Percentiles rank a stretch among this genome's conserved stretches.
These are phyloP conservation scores for Hordeum pubiflorum DNA, from an alignment of 202 grass and related monocot genomes.

Conservation along the genomic window DNA sequence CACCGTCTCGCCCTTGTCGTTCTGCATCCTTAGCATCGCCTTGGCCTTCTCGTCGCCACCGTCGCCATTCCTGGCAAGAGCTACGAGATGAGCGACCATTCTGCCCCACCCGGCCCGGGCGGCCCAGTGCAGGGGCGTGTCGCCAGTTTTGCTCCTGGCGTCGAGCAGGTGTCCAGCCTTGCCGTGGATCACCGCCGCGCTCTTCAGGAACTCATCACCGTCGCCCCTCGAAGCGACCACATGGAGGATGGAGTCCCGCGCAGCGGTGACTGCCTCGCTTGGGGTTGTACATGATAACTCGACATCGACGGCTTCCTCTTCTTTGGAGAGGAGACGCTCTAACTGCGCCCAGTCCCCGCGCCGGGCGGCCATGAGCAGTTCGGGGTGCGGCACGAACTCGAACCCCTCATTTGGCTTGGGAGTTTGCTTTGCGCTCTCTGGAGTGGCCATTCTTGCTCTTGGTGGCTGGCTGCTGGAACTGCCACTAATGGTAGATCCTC, in stretches of 20 bases:
- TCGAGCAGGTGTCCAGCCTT: not conserved
- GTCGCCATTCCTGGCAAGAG: not conserved
- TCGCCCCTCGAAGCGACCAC: not conserved
- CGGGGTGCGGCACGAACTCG: not conserved
- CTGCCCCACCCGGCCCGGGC: not conserved
- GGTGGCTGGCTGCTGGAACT: too few relatives aligned
- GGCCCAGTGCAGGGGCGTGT: conserved; percentile 29
- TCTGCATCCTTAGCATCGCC: not conserved
- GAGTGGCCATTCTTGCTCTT: too few relatives aligned
- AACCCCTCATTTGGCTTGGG: too few relatives aligned
- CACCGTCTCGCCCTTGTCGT: not conserved
- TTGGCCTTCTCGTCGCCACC: not conserved
- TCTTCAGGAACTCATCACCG: not conserved
- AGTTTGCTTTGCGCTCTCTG: too few relatives aligned
- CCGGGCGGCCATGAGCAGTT: not conserved
- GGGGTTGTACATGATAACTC: too few relatives aligned
- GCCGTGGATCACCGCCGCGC: not conserved
- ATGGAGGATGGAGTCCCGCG: not conserved
- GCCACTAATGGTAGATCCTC: too few relatives aligned
- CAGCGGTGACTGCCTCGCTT: not conserved
- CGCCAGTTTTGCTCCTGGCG: not conserved
- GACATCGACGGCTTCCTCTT: not conserved
- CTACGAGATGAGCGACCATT: conserved; percentile 11
- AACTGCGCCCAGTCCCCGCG: not conserved
- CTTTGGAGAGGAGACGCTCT: not conserved